Base-by-base conservation (phyloP, 2,329 filamentous ascomycete species). In the Helotiales sp. region DNA sequence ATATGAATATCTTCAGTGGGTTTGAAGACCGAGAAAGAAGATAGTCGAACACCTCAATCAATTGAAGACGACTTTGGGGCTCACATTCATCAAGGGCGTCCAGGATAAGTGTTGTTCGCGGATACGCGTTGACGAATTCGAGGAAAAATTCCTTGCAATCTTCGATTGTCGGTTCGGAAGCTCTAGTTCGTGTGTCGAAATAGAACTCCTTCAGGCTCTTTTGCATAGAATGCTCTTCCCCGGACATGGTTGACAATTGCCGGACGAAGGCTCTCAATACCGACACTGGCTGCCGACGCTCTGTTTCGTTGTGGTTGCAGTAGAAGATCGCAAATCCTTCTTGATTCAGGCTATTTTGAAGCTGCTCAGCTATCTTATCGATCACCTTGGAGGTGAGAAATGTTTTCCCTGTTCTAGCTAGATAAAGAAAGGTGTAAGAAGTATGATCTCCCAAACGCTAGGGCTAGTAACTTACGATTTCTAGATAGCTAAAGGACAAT, bases 21-120 rank as follows among this genome's bases (percentile, higher is more conserved):
- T 63, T 66, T 2, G 58, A 48, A 9, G 69, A 59, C 4, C 63
- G n/a, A 2, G 27, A 24, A 1, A 72, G 8, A 5, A 75, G 52
- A 1, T 38, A 38, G 1, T 69, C 52, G 3, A 76, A 55, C 0
- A 52, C 29, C 8, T 69, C 55, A 19, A 74, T 57, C 5, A 75
- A 54, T 7, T 65, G 46, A 5, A 54, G 27, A 12, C 73, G 67
- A 2, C 61, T 58, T 5, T 56, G 44, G 3, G 53, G 42, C 5
- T 73, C 60, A 53, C 71, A 73, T 60, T 75, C 73, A 50, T 75
- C 73, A 38, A 75, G 50, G 24, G 72, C 73, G 52, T 75, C 73
- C 3, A 75, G 54, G 1, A 75, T 58, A 3, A 75, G 57, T 1
- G 67, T 74, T 3, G 70, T 71, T 13, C 61, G 63, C 1, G 63